Conservation (phyloP, 1,139 yeast species). For the Hyphopichia fennica region DNA sequence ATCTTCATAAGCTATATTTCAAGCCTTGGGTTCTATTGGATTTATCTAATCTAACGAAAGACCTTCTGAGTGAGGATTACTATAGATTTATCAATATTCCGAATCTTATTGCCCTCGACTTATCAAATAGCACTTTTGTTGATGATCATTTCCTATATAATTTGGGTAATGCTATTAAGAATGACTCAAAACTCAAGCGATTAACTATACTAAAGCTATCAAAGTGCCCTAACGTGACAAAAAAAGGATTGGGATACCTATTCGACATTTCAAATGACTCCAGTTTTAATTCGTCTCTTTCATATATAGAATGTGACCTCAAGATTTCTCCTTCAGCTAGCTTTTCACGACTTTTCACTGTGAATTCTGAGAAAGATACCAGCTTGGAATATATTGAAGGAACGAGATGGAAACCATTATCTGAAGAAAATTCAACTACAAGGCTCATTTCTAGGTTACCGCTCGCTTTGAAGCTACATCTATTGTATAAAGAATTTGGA, state of each 20-base stretch:
- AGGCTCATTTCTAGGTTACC: conserved; percentile 21
- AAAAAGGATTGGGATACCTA: conserved; percentile 17
- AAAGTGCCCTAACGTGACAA: conserved; percentile 26
- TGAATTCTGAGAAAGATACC: conserved; percentile 4
- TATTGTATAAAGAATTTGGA: conserved; percentile 12
- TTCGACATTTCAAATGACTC: conserved; percentile 12
- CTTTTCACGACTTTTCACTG: conserved; percentile 6
- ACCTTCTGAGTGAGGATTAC: conserved; percentile 16
- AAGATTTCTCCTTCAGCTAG: conserved; percentile 7
- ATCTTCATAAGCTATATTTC: conserved; percentile 14
- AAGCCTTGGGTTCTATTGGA: conserved; percentile 22
- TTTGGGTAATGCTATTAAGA: conserved; percentile 20
- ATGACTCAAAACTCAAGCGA: conserved; percentile 21
- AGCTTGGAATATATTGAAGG: conserved; percentile 12
- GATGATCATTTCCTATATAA: conserved; percentile 34
- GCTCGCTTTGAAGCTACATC: conserved; percentile 25
- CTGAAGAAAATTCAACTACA: conserved; percentile 8
- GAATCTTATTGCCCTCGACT: conserved; percentile 31
- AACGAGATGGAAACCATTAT: conserved; percentile 23
- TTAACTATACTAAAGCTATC: conserved; percentile 25
- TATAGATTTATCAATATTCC: conserved; percentile 30
- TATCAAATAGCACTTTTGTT: conserved; percentile 25
- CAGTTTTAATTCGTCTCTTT: conserved; percentile 13
- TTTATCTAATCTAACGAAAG: conserved; percentile 16
- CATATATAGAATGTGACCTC: conserved; percentile 27